Evolutionary conservation across 2,329 filamentous ascomycete genomes (phyloP), one percentile per base, ranked within the genome.

Genomic region (Penicillium griseofulvum): DNA sequence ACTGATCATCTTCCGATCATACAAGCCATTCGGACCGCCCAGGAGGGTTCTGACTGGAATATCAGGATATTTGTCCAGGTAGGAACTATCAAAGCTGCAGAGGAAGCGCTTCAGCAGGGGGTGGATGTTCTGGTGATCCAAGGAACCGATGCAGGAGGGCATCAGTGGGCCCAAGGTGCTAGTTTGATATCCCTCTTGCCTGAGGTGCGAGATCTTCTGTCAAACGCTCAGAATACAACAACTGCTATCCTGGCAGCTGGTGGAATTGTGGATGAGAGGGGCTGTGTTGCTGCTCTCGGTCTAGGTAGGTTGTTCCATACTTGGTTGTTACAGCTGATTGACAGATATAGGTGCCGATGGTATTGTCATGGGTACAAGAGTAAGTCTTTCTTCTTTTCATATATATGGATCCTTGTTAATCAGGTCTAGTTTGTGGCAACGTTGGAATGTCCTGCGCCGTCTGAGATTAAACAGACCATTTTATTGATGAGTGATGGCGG

Each of bases 111-210:
- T 1, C 45, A 59, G n/a, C 73, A 78, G 22, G 80, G 79, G 0
- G 72, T 82, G 0, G 83, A 88, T 62, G 83, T 82, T 28, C 63
- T 88, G 2, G 82, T 88, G 7, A 77, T 83, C 5, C 86, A 88
- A 68, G 85, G 86, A 3, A 76, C 78, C 6, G 86, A 88, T 69
- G 85, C 85, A 1, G 85, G 85, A 8, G 86, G 86, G 0, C 85
- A 88, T 65, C 84, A 86, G 58, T 80, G 83, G 42, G 75, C 76
- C 0, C 70, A 73, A 22, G 83, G 81, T 4, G 79, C 81, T 2
- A 78, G 84, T 6, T 71, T 87, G 2, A 68, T 87, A 4, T 75
- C 78, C 3, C 69, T 88, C 4, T 68, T 88, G 36, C 83, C 83
- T 0, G 85, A 87, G 70, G 77, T 85, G 9, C 71, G 69, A 45